Base-by-base conservation (phyloP, 257 asterid species). In the Solanum infundibuliforme region DNA sequence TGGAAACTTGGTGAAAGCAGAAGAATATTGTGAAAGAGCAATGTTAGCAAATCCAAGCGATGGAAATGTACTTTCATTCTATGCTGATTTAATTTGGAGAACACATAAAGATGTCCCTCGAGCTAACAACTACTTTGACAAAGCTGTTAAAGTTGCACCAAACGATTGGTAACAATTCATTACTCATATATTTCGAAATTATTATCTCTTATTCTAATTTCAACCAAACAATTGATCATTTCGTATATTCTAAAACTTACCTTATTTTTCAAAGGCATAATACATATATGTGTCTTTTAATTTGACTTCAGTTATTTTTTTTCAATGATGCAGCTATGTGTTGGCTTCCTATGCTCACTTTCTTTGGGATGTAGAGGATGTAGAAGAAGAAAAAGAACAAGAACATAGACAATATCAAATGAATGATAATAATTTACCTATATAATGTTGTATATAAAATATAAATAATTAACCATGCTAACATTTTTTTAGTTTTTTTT, bases 271-370 rank as follows among this genome's bases (percentile, higher is more conserved):
- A 46, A 46, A 46, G 55, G n/a, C 65, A 2, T 55, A 55, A 55
- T 55, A 18, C 2, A 55, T 55, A 55, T 6, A 55, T 20, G n/a
- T 55, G 9, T 55, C n/a, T 6, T 55, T 55, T 55, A 55, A 55
- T 55, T 55, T 55, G 65, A 18, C n/a, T 55, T 55, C 0, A 6
- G 62, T 16, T 18, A 16, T 55, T 55, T 25, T 43, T 12, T 31
- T 18, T 43, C 5, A 13, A 41, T 11, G 32, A 23, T 90, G 85
- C 93, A 93, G 95, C 86, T 84, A 89, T 86, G 92, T 92, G 60
- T 55, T 89, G 93, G 95, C 93, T 39, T 92, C 96, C 58, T 92
- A 94, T 83, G 96, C 96, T 23, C 89, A 89, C 39, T 94, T 94
- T 91, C 94, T 94, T 27, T 94, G 96, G 96, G 94, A 92, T n/a